phyloP scores from a whole-genome alignment of 768 basidiomycete species.

The Boletus rubescentipes region DNA sequence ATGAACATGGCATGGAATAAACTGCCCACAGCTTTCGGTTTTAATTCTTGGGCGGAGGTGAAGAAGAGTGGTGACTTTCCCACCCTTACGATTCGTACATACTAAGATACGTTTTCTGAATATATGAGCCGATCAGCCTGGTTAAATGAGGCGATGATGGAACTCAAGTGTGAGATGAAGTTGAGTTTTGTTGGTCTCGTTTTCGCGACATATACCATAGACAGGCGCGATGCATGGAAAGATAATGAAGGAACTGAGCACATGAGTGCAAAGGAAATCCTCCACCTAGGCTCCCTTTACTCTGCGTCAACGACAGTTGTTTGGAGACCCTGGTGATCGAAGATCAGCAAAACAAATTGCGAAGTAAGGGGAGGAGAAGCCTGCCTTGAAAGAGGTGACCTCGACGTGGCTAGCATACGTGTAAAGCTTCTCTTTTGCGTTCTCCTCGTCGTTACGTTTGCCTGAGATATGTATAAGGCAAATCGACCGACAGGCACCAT shows the following conservation, averaged over 20 bases:
- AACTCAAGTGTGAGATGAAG: too few species aligned
- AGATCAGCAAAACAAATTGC: slow-evolving; percentile 4
- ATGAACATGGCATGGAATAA: not conserved
- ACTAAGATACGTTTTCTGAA: not conserved
- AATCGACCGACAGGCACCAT: not conserved
- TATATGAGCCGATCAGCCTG: not conserved
- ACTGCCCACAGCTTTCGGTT: slow-evolving; percentile 2
- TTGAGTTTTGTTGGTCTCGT: slow-evolving; percentile 4
- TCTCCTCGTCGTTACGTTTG: slow-evolving; percentile 98
- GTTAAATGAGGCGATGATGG: not conserved
- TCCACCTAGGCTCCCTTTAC: slow-evolving; percentile 37
- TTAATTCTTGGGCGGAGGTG: slow-evolving; percentile 4
- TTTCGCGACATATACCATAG: slow-evolving; percentile 30
- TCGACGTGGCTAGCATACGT: slow-evolving; percentile 85
- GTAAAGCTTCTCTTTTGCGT: slow-evolving; percentile 96
- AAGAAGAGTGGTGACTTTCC: not conserved
- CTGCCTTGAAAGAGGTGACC: slow-evolving; percentile 81
- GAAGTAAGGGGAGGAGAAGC: slow-evolving; percentile 22
- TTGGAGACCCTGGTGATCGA: slow-evolving; percentile 67
- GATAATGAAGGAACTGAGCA: slow-evolving; percentile 17
- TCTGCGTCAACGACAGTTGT: slow-evolving; percentile 80
- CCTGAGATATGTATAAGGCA: slow-evolving; percentile 44
- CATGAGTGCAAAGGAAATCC: slow-evolving; percentile 14
- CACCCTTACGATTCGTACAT: not conserved
- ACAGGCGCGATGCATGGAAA: slow-evolving; percentile 27